Percentiles rank a stretch among this genome's conserved stretches.
phyloP scores from a whole-genome alignment of 345 rosid genomes.

The Leavenworthia alabamica region DNA sequence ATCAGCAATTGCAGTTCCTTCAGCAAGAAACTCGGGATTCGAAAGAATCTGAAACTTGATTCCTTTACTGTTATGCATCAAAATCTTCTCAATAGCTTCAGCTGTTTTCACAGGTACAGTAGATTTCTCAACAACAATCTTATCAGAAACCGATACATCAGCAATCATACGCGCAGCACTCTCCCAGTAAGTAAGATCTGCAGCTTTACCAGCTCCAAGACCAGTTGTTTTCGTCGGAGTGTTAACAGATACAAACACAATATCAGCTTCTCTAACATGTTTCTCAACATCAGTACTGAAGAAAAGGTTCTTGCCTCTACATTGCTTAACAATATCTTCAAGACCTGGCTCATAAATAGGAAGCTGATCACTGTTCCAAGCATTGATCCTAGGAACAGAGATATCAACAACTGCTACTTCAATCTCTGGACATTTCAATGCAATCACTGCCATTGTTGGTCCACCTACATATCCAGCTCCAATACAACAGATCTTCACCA shows the following conservation, averaged over 20 bases:
- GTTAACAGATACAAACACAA: conserved; percentile 86
- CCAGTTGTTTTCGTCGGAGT: conserved; percentile 88
- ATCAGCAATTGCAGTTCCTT: conserved; percentile 80
- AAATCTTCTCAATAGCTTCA: conserved; percentile 84
- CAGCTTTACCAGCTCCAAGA: conserved; percentile 95
- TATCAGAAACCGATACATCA: conserved; percentile 77
- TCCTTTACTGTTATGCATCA: conserved; percentile 88
- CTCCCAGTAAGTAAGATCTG: conserved; percentile 95
- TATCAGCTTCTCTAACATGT: conserved; percentile 75
- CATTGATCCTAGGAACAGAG: conserved; percentile 61
- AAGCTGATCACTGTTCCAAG: conserved; percentile 92
- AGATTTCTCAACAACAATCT: conserved; percentile 89
- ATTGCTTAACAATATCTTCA: conserved; percentile 67
- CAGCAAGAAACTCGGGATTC: conserved; percentile 89
- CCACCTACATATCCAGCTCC: conserved; percentile 98
- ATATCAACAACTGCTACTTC: conserved; percentile 91
- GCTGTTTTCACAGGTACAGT: conserved; percentile 92
- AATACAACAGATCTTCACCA: conserved; percentile 98
- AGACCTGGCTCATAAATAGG: conserved; percentile 95
- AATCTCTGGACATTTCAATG: conserved; percentile 69
- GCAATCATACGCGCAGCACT: conserved; percentile 96
- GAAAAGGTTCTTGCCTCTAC: conserved; percentile 78
- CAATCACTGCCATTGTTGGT: conserved; percentile 95
- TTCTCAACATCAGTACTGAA: conserved; percentile 92
- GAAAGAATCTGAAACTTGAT: conserved; percentile 89